Evolutionary conservation across 192 early-diverging fungal genomes (phyloP), one percentile per base, ranked within the genome.

Genomic region (Backusella westeae): DNA sequence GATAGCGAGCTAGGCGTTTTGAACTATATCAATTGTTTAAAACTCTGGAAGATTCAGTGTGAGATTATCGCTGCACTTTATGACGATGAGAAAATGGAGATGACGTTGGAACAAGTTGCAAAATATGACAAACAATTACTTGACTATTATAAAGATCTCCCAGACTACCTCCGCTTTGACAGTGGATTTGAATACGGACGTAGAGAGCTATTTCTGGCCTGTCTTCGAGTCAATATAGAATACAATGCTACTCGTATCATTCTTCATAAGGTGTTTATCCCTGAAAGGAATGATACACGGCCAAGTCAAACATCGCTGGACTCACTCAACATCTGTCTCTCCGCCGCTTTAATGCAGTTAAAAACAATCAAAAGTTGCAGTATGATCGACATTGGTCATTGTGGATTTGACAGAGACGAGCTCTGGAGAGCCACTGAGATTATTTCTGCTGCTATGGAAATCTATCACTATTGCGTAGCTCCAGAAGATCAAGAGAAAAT

Each of bases 161-260:
- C 82, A 1, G 26, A 66, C 0, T 83, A 83, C 36, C 69, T 83
- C 53, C 63, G 75, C 32, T 72, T 83, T 59, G 82, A 83, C 21
- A 75, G 77, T 59, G 82, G 82, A 0, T 83, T 83, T 63, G 78
- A 77, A 46, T 83, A 83, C 32, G 82, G 82, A 4, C 71, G 72
- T 56, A 52, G 72, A 49, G 82, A 83, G 35, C 36, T 83, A 35
- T 80, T 80, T 39, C 34, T 79, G 8, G 72, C 72, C 14, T 79
- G 78, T 66, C 44, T 83, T 3, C 78, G 73, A 19, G 75, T 83
- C 17, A 78, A 79, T 71, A 59, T 77, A 21, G 82, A 83, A 74
- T 83, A 76, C 75, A 79, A 79, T 72, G 82, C 82, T 4, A 83
- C 82, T 34, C 73, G 72, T 49, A 75, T 83, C 34, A 80, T 83